Base-by-base conservation (phyloP, 108 stramenopile species). In the Stephanodiscus minutulus region DNA sequence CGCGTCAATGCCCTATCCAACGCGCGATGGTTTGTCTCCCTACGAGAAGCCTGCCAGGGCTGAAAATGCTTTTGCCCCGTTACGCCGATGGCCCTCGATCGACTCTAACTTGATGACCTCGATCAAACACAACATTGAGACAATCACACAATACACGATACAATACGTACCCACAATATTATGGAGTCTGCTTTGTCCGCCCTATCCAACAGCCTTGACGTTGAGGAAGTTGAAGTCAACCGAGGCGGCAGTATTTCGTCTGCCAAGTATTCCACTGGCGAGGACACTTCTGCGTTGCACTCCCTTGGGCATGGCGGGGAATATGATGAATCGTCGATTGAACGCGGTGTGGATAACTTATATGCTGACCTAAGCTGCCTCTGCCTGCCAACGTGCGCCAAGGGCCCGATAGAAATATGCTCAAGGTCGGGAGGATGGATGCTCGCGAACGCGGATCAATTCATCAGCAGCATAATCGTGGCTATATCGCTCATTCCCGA, bases 401-500 rank as follows among this genome's bases (percentile, higher is more conserved):
- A 63, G 5, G 6, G 31, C 28, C 73, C 77, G 9, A 28, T 17
- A 7, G 74, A 79, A 0, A 64, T 83, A 17, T 24, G 29, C 21
- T 61, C 22, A 13, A 29, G 83, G n/a, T 57, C 64, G 0, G 61
- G 65, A 12, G 52, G 43, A 17, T 85, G 84, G 84, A 55, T 70
- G 39, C 33, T 78, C 5, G 70, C 68, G 27, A 82, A 85, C 47
- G 64, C 76, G 9, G 79, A 82, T 59, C 79, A 86, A 65, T 74
- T 86, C n/a, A 56, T 83, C 43, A 70, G 69, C 41, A 71, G 74
- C 25, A 61, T 85, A 35, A 83, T 84, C 21, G 82, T 85, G 24
- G 70, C 82, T 24, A 43, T 87, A 15, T 64, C 75, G 27, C 70
- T 85, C 54, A 81, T 87, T 27, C 87, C 87, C 15, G 87, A 87